Evolutionary conservation across 768 basidiomycete species (phyloP).

Genomic region (Baorangia bicolor): DNA sequence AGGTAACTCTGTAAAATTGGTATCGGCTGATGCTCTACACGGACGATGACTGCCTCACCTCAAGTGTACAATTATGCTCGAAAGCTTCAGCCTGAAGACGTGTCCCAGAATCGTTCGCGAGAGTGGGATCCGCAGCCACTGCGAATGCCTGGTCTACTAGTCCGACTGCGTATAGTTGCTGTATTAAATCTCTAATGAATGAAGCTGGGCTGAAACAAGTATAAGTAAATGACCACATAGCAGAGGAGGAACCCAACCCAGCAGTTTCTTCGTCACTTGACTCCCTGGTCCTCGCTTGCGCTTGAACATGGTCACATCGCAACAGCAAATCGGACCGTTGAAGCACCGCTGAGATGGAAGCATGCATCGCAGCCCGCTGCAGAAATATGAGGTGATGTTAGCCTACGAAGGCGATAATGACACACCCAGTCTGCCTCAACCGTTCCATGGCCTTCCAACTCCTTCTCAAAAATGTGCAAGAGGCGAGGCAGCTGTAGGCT

Average conservation of each 20-base stretch:
- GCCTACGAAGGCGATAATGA: not conserved
- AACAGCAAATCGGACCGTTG: conserved; percentile 54
- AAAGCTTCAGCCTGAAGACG: conserved; percentile 58
- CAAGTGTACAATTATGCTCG: conserved; percentile 57
- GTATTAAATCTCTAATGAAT: conserved; percentile 37
- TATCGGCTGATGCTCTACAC: conserved; percentile 1
- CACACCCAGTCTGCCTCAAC: conserved; percentile 60
- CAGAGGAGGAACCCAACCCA: conserved; percentile 10
- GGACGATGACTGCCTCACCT: conserved; percentile 38
- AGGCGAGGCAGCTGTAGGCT: conserved; percentile 57
- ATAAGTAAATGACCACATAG: conserved; percentile 8
- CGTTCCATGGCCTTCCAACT: conserved; percentile 46
- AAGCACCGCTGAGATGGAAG: conserved; percentile 48
- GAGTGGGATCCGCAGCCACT: conserved; percentile 48
- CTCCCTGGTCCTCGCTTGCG: conserved; percentile 29
- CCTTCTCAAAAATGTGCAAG: conserved; percentile 53
- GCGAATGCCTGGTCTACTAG: conserved; percentile 57
- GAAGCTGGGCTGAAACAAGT: conserved; percentile 19
- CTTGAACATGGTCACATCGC: conserved; percentile 50
- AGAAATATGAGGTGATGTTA: conserved; percentile 11
- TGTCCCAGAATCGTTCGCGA: conserved; percentile 46
- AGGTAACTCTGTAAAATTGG: conserved; percentile 39
- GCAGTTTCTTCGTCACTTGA: conserved; percentile 22
- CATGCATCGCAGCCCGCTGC: conserved; percentile 45
- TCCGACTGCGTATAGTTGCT: conserved; percentile 51